These are phyloP conservation scores for Elaphomyces granulatus DNA, from an alignment of 495 filamentous ascomycete genomes.

Conservation along the genomic window DNA sequence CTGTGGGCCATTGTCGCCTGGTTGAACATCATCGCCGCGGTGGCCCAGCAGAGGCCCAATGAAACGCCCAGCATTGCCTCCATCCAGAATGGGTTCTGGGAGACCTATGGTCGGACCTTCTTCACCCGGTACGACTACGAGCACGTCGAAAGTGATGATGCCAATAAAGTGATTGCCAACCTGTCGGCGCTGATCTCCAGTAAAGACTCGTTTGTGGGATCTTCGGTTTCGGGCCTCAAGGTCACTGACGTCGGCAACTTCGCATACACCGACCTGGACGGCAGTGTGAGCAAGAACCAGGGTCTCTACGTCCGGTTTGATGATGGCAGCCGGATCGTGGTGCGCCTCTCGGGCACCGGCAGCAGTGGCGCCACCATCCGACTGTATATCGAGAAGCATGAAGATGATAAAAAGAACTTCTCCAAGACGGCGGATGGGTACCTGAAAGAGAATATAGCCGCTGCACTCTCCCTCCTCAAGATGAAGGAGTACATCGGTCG, in stretches of 20 bases:
- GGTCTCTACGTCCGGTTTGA: conserved; percentile 91
- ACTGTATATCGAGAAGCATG: conserved; percentile 90
- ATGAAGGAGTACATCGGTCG: conserved; percentile 83
- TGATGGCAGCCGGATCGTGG: conserved; percentile 85
- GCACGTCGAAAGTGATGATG: conserved; percentile 77
- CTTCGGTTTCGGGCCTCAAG: conserved; percentile 64
- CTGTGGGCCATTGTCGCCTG: conserved; percentile 95
- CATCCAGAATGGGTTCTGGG: conserved; percentile 97
- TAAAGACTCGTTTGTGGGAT: conserved; percentile 68
- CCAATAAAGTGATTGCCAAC: conserved; percentile 71
- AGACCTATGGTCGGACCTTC: conserved; percentile 90
- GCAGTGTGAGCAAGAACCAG: conserved; percentile 89
- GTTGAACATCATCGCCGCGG: conserved; percentile 95
- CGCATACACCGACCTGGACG: conserved; percentile 91
- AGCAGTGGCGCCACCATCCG: conserved; percentile 92
- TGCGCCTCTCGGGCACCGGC: conserved; percentile 86
- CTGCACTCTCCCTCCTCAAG: conserved; percentile 70
- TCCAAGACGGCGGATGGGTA: conserved; percentile 79
- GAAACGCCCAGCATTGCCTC: conserved; percentile 74
- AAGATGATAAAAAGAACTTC: conserved; percentile 59
- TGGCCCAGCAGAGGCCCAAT: conserved; percentile 63
- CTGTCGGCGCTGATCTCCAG: conserved; percentile 53
- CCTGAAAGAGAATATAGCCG: conserved; percentile 70
- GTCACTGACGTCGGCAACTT: conserved; percentile 88
- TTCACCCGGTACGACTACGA: conserved; percentile 99